A percentile compares a stretch with the other conserved stretches of the same genome.
These are phyloP conservation scores for Sporisorium graminicola DNA, from an alignment of 1,284 basidiomycete genomes.

Conservation along the genomic window DNA sequence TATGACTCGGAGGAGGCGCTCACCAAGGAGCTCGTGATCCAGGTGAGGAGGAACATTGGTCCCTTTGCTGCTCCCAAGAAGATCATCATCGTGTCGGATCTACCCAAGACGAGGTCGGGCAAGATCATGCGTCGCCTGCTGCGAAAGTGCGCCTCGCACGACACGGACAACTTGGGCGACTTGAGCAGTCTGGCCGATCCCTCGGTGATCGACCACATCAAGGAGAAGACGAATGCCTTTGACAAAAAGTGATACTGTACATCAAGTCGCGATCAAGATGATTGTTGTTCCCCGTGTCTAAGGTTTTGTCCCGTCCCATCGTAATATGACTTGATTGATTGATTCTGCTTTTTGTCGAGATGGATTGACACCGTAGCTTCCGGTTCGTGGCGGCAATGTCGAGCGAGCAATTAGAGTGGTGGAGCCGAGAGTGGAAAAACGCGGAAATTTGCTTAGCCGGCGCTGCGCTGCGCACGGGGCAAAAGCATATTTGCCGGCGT, in stretches of 20 bases:
- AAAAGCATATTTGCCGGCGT: too few relatives aligned
- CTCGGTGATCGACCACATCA: slow-evolving; percentile 63
- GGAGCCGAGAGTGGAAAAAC: not conserved
- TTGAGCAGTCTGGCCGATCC: slow-evolving; percentile 87
- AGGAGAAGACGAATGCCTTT: slow-evolving; percentile 54
- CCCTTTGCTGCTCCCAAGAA: slow-evolving; percentile 88
- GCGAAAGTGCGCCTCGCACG: slow-evolving; percentile 93
- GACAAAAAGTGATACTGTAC: slow-evolving; percentile 50
- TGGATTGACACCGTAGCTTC: not conserved
- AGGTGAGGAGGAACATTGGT: slow-evolving; percentile 77
- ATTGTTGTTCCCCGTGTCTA: not conserved
- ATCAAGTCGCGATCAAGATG: not conserved
- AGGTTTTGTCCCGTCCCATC: not conserved
- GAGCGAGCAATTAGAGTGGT: not conserved
- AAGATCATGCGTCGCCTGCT: slow-evolving; percentile 95
- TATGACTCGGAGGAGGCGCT: slow-evolving; percentile 80
- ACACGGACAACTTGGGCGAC: slow-evolving; percentile 90
- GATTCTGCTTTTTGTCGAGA: not conserved
- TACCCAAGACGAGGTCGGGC: slow-evolving; percentile 97
- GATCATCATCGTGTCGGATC: slow-evolving; percentile 84
- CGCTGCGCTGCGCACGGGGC: not conserved
- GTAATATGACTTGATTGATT: slow-evolving; percentile 14
- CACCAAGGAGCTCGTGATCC: slow-evolving; percentile 88
- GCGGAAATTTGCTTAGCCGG: not conserved
- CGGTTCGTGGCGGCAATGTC: not conserved